Conservation (phyloP, 306 rosid genomes). For the Trifolium subterraneum region DNA sequence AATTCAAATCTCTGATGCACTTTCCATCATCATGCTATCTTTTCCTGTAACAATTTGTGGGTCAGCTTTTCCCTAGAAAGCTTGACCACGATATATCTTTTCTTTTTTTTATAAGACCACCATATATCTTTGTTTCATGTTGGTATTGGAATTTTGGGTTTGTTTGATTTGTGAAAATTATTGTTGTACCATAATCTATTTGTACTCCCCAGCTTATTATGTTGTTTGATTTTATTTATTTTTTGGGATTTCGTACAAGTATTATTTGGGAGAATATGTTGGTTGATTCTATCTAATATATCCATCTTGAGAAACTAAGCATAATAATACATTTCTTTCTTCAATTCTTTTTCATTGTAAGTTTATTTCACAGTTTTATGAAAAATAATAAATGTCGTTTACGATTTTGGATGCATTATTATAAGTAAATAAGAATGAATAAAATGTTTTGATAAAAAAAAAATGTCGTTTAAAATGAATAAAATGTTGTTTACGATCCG, state of each 20-base stretch:
- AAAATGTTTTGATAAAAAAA: too few relatives aligned
- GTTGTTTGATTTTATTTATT: not conserved
- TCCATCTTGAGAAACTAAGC: not conserved
- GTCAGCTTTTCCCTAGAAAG: constrained; percentile 48
- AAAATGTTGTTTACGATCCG: too few relatives aligned
- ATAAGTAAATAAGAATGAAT: too few relatives aligned
- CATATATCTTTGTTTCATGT: not conserved
- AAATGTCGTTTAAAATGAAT: too few relatives aligned
- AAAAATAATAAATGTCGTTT: too few relatives aligned
- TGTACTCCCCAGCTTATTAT: not conserved
- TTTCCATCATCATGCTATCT: not conserved
- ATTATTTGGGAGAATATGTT: too few relatives aligned
- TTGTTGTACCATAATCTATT: not conserved
- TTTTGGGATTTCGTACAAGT: too few relatives aligned
- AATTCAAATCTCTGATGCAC: constrained; percentile 27
- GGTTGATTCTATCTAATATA: too few relatives aligned
- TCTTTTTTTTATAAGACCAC: too few relatives aligned
- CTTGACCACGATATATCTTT: constrained; percentile 19
- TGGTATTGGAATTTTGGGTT: constrained; percentile 27
- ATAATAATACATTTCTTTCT: not conserved
- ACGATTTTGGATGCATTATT: too few relatives aligned
- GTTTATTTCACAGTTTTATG: too few relatives aligned
- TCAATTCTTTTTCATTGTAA: not conserved
- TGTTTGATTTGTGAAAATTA: constrained; percentile 29
- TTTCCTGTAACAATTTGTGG: constrained; percentile 4